These are phyloP conservation scores for Massariosphaeria phaeospora DNA, from an alignment of 495 filamentous ascomycete species.

Conservation along the genomic window DNA sequence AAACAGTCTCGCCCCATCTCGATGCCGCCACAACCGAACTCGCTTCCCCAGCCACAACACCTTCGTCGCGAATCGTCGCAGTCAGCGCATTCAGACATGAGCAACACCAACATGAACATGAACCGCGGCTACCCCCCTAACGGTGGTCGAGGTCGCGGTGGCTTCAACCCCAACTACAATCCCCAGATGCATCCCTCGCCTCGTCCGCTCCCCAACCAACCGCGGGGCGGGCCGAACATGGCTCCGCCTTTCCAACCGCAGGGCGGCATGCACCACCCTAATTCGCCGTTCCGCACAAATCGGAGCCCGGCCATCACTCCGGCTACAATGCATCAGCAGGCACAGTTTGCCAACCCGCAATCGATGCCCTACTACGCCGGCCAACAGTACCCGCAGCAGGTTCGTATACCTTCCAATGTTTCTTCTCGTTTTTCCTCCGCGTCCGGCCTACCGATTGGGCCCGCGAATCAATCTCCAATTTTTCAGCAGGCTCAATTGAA, in stretches of 20 bases:
- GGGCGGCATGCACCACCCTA: slow-evolving; percentile 55
- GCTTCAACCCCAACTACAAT: slow-evolving; percentile 43
- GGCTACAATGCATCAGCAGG: slow-evolving; percentile 51
- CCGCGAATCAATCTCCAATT: slow-evolving; percentile 1
- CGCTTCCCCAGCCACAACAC: slow-evolving; percentile 62
- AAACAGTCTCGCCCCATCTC: slow-evolving; percentile 55
- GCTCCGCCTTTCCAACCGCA: slow-evolving; percentile 59
- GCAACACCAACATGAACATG: slow-evolving; percentile 51
- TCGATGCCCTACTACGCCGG: slow-evolving; percentile 46
- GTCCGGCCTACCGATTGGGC: neutral
- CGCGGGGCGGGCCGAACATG: slow-evolving; percentile 60
- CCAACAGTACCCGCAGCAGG: slow-evolving; percentile 16
- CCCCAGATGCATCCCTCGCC: slow-evolving; percentile 63
- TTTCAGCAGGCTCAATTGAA: neutral
- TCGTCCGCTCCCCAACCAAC: slow-evolving; percentile 53
- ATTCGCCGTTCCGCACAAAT: slow-evolving; percentile 59
- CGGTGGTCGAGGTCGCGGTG: slow-evolving; percentile 62
- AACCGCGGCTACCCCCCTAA: slow-evolving; percentile 40
- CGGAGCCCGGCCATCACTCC: slow-evolving; percentile 70
- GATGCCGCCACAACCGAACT: slow-evolving; percentile 55
- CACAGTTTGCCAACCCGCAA: slow-evolving; percentile 24
- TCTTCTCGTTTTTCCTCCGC: slow-evolving; percentile 5
- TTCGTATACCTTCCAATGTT: slow-evolving; percentile 25
- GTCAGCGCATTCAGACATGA: slow-evolving; percentile 71
- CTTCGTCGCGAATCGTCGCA: slow-evolving; percentile 77